Percentiles rank a stretch among this genome's conserved stretches.
Evolutionary conservation across 1,139 yeast genomes (phyloP).

Genomic region (Sporopachydermia cereana): DNA sequence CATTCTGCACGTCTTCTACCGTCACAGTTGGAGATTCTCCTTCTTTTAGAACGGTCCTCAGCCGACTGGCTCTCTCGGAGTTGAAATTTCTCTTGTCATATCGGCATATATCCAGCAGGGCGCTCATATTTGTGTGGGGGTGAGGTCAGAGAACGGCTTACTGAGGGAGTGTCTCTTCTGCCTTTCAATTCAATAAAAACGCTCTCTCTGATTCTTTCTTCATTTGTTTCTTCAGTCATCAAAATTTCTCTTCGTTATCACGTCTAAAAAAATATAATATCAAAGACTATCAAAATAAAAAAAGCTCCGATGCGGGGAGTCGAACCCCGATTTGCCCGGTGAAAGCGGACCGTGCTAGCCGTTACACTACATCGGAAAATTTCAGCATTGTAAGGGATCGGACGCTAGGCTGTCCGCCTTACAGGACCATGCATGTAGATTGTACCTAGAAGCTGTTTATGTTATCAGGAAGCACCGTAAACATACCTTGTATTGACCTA

Average conservation of each 20-base stretch:
- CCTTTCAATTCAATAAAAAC: not conserved
- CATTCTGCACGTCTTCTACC: not conserved
- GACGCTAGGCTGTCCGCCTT: not conserved
- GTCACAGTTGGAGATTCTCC: conserved; percentile 4
- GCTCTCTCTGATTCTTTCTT: too few relatives aligned
- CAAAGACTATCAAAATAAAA: conserved; percentile 9
- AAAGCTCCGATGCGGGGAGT: conserved; percentile 65
- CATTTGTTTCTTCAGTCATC: not conserved
- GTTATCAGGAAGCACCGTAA: too few relatives aligned
- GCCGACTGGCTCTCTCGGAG: not conserved
- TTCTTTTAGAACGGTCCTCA: not conserved
- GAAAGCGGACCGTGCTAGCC: conserved; percentile 79
- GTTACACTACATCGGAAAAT: conserved; percentile 61
- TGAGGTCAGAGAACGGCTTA: not conserved
- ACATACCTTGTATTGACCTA: too few relatives aligned
- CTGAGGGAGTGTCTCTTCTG: not conserved
- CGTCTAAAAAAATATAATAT: not conserved
- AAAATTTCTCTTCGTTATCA: not conserved
- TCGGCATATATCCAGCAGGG: not conserved
- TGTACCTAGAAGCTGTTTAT: too few relatives aligned
- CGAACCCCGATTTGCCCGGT: conserved; percentile 79
- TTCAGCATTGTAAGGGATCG: not conserved
- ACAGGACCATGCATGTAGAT: too few relatives aligned
- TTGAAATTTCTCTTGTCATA: conserved; percentile 1
- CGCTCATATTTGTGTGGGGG: not conserved